Conservation (phyloP, 2,329 filamentous ascomycete species). For the Colletotrichum somersetense region DNA sequence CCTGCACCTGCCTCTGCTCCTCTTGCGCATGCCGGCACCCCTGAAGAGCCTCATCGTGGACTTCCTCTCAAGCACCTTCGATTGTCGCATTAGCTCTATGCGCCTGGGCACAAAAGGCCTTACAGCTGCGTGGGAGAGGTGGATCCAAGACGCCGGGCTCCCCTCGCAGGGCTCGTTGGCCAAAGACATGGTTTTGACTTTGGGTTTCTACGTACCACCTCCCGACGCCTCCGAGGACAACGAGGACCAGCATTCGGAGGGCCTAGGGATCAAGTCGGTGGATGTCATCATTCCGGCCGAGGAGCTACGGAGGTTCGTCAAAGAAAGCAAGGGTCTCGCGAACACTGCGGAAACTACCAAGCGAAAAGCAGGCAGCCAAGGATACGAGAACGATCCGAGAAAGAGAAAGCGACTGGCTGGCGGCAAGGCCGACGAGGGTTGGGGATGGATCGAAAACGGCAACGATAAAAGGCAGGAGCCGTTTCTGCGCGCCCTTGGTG, state of each 20-base stretch:
- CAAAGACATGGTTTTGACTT: conserved; percentile 64
- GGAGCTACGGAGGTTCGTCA: conserved; percentile 62
- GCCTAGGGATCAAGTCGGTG: conserved; percentile 57
- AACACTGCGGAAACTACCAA: conserved; percentile 25
- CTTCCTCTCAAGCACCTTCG: conserved; percentile 67
- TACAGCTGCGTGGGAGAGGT: conserved; percentile 63
- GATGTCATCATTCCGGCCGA: conserved; percentile 65
- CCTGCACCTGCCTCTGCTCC: conserved; percentile 63
- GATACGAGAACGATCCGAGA: conserved; percentile 51
- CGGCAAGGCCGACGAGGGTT: conserved; percentile 63
- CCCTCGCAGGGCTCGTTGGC: conserved; percentile 50
- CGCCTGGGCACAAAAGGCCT: conserved; percentile 65
- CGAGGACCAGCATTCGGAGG: conserved; percentile 39
- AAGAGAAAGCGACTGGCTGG: conserved; percentile 62
- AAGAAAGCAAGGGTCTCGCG: conserved; percentile 52
- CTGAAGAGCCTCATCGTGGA: conserved; percentile 63
- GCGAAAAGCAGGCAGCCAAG: conserved; percentile 36
- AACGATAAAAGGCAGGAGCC: conserved; percentile 50
- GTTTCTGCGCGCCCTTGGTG: conserved; percentile 64
- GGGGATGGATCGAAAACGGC: conserved; percentile 59
- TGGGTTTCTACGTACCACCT: conserved; percentile 63
- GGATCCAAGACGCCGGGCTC: conserved; percentile 58
- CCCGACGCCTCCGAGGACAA: conserved; percentile 22
- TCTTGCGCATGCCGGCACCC: conserved; percentile 67
- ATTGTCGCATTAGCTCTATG: conserved; percentile 67